These are phyloP conservation scores for Penicillium sp. DNA, from an alignment of 2,329 filamentous ascomycete genomes.

Conservation along the genomic window DNA sequence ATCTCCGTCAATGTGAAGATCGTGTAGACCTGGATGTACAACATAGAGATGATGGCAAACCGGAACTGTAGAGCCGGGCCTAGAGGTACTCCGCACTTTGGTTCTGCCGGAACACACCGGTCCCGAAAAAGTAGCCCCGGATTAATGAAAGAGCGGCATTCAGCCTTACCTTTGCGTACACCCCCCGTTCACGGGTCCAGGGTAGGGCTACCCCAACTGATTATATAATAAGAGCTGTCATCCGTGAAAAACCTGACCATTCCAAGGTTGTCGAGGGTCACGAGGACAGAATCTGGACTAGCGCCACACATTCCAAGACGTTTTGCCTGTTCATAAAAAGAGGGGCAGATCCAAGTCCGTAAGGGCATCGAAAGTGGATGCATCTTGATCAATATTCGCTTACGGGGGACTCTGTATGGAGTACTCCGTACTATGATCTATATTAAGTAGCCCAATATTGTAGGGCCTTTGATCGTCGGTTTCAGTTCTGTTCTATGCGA, in stretches of 20 bases:
- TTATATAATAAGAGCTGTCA: background rate
- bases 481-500: background rate
- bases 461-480: background rate
- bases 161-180: background rate
- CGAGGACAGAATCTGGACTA: background rate
- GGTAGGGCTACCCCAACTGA: background rate
- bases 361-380: background rate
- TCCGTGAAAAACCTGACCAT: too few species aligned
- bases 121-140: background rate
- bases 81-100: slow-evolving; percentile 2
- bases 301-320: background rate
- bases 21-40: background rate
- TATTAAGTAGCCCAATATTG: background rate
- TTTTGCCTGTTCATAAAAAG: background rate
- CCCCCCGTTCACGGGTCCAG: too few species aligned
- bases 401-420: background rate
- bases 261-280: too few species aligned
- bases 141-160: background rate
- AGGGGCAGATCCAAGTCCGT: background rate
- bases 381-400: background rate
- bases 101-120: background rate
- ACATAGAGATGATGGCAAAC: background rate
- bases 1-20: background rate
- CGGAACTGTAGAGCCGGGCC: slow-evolving; percentile 3
- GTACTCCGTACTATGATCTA: background rate